Evolutionary conservation across 495 filamentous ascomycete genomes (phyloP), one percentile per base, ranked within the genome.

Genomic region (Neurospora tetraspora): DNA sequence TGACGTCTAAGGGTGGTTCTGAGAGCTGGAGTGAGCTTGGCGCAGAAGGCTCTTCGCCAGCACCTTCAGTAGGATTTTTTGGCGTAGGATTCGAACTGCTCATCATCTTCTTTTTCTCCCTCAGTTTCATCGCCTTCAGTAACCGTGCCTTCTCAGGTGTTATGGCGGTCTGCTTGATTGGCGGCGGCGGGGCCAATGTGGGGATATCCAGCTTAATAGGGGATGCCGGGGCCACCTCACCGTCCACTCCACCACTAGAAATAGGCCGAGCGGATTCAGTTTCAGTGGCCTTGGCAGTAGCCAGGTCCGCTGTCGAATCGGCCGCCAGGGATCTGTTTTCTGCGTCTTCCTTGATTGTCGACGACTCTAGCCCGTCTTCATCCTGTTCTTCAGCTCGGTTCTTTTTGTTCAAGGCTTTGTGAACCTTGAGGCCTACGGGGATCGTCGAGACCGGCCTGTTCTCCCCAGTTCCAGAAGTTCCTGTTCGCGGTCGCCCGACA

Each of bases 71-170:
- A 70, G 39, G 20, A 70, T 69, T 53, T 69, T n/a, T 31, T 0
- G 74, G 31, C 18, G 73, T 37, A 16, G 75, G 70, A 39, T 76
- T 78, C 45, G 71, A 69, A 70, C 69, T 36, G 34, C 34, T 75
- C 77, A 80, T 87, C 85, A 89, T 84, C 75, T 92, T 90, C 77
- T 91, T 93, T 81, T 93, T 94, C 77, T 88, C 82, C 45, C 96
- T 87, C 61, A 98, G 83, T 75, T 98, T 91, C 80, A 98, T 85
- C 6, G 96, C 95, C 83, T 95, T 97, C 93, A 97, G 92, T 73
- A 99, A 84, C 74, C 94, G 88, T 75, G 92, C 89, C 80, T 97
- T 97, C 79, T 98, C 96, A 0, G 93, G 92, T 1, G 93, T 95
- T 77, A 96, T 89, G 18, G 88, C 86, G 38, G 87, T 86, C 14